phyloP scores from a whole-genome alignment of 192 early-diverging fungal species.

The Backusella macrospora region DNA sequence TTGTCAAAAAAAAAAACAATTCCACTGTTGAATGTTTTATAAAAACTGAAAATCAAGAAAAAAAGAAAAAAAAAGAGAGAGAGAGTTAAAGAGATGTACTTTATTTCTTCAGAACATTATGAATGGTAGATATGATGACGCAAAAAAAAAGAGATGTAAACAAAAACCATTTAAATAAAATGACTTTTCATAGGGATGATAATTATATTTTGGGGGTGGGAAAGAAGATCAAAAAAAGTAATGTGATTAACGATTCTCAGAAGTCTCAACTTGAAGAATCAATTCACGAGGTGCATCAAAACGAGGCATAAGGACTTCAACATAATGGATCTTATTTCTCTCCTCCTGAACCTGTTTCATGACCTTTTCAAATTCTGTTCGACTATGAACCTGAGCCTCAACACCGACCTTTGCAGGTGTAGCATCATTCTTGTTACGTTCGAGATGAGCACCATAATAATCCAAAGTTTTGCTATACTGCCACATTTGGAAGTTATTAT shows the following conservation, averaged over 20 bases:
- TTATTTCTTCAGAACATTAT: too few species aligned
- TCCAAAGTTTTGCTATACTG: constrained; percentile 46
- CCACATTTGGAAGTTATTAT: too few species aligned
- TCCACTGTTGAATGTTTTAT: too few species aligned
- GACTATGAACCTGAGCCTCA: constrained; percentile 24
- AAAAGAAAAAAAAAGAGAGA: too few species aligned
- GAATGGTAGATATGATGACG: too few species aligned
- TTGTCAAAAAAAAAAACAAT: too few species aligned
- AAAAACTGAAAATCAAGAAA: too few species aligned
- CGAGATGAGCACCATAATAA: constrained; percentile 41
- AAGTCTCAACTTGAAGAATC: constrained; percentile 23
- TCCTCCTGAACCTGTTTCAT: constrained; percentile 38
- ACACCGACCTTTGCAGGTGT: constrained; percentile 33
- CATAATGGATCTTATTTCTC: constrained; percentile 44
- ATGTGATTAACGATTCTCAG: constrained; percentile 24
- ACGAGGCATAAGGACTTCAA: constrained; percentile 50
- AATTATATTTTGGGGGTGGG: background rate
- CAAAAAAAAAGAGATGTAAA: background rate
- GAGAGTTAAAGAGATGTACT: too few species aligned
- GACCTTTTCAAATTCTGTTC: constrained; percentile 43
- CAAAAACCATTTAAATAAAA: background rate
- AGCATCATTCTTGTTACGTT: constrained; percentile 24
- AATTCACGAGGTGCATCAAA: constrained; percentile 50
- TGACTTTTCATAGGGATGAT: background rate
- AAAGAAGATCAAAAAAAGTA: background rate